Evolutionary conservation across 805 yeast genomes (phyloP).

Genomic region (Debaryomyces tyrocola): DNA sequence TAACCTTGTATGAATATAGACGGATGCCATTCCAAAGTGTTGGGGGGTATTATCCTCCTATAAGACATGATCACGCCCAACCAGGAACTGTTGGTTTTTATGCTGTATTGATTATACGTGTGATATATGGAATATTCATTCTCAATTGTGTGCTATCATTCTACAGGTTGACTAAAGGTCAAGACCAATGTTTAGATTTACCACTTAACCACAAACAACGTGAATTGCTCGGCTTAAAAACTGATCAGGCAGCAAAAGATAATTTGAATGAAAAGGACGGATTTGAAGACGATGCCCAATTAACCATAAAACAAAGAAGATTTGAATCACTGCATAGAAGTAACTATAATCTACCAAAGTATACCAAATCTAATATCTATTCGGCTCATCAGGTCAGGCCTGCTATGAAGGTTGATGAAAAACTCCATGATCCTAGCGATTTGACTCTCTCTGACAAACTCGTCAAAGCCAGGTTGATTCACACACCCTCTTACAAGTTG

Average conservation of each 20-base stretch:
- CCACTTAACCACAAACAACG: slow-evolving; percentile 50
- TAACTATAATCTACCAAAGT: slow-evolving; percentile 19
- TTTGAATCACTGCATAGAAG: slow-evolving; percentile 13
- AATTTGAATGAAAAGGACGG: slow-evolving; percentile 1
- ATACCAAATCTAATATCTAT: slow-evolving; percentile 8
- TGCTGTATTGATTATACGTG: slow-evolving; percentile 13
- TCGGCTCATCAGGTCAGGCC: neutral
- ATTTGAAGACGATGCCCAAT: slow-evolving; percentile 16
- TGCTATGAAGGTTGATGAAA: neutral
- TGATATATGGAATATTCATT: slow-evolving; percentile 20
- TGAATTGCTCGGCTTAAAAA: slow-evolving; percentile 42
- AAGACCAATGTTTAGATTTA: slow-evolving; percentile 52
- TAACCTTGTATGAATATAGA: slow-evolving; percentile 7
- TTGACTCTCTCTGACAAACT: neutral
- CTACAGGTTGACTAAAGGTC: slow-evolving; percentile 34
- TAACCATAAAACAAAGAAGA: slow-evolving; percentile 21
- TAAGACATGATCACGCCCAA: neutral
- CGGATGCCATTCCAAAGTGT: slow-evolving; percentile 6
- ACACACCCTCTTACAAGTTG: neutral
- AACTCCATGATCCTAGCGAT: neutral
- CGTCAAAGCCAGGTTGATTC: neutral
- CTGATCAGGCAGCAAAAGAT: slow-evolving; percentile 1
- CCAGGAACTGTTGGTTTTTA: neutral
- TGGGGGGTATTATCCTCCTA: slow-evolving; percentile 5
- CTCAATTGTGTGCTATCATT: slow-evolving; percentile 27